Percentiles rank a stretch among this genome's conserved stretches.
Conservation (phyloP, 1,284 basidiomycete genomes). For the Fistulinella staudtii region DNA sequence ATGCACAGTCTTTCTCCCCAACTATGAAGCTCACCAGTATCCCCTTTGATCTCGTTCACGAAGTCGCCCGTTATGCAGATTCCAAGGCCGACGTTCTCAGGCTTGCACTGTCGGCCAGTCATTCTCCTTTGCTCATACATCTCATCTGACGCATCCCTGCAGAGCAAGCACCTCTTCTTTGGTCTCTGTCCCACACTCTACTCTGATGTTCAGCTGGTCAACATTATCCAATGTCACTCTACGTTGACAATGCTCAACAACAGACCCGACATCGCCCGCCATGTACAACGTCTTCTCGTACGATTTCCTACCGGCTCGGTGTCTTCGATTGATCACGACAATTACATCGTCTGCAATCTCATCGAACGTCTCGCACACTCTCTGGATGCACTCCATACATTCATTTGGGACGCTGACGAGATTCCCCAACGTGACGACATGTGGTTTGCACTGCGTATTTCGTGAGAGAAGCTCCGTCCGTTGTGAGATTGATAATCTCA, state of each 20-base stretch:
- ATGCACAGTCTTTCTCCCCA: not conserved
- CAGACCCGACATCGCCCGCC: slow-evolving; percentile 55
- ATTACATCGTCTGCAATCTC: slow-evolving; percentile 42
- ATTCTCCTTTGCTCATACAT: not conserved
- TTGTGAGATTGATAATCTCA: slow-evolving; percentile 1
- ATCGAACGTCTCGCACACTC: slow-evolving; percentile 43
- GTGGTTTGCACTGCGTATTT: slow-evolving; percentile 65
- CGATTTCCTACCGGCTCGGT: slow-evolving; percentile 20
- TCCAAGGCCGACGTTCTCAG: slow-evolving; percentile 51
- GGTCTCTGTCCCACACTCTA: slow-evolving; percentile 59
- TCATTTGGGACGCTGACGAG: slow-evolving; percentile 68
- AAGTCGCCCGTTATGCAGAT: slow-evolving; percentile 53
- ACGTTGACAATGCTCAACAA: slow-evolving; percentile 60
- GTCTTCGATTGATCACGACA: slow-evolving; percentile 22
- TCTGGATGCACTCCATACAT: slow-evolving; percentile 59
- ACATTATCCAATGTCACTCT: slow-evolving; percentile 51
- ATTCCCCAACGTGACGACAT: slow-evolving; percentile 62
- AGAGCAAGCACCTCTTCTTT: slow-evolving; percentile 46
- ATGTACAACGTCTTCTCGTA: slow-evolving; percentile 55
- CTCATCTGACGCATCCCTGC: slow-evolving; percentile 18
- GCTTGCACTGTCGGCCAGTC: slow-evolving; percentile 53
- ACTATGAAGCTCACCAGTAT: slow-evolving; percentile 30
- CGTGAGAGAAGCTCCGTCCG: slow-evolving; percentile 39
- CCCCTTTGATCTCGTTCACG: slow-evolving; percentile 61
- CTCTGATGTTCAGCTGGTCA: slow-evolving; percentile 48